Base-by-base conservation (phyloP, 129 eudicot species). In the Lactuca sativa region DNA sequence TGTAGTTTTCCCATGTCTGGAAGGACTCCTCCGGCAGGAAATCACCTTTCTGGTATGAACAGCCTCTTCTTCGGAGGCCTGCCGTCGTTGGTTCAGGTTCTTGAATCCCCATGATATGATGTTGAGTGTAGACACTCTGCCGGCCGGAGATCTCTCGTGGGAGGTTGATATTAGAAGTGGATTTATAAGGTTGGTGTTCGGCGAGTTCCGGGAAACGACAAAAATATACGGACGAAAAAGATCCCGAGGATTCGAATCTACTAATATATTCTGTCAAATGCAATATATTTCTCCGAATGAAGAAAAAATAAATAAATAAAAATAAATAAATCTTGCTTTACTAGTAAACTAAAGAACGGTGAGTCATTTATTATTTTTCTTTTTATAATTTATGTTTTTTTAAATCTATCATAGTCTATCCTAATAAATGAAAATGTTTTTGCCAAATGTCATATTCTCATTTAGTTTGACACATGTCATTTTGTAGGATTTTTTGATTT, bases 21-120 rank as follows among this genome's bases (percentile, higher is more conserved):
- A 93, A 93, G 2, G 98, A 93, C 49, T 89, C 88, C 62, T 93
- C 98, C 0, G 98, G 98, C 30, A 93, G 82, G 43, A 93, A 93
- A 76, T 92, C 96, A 15, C 83, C 83, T 8, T 83, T 75, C 37
- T 86, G 72, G 78, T 85, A 92, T 0, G 88, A 47, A 55, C 97
- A 92, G 0, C 85, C 82, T 75, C 95, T 80, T 52, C 82, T 69
- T 66, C 84, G 62, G 1, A 81, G 48, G n/a, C 86, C 86, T 33
- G 64, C 64, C 6, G 34, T 14, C 54, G 77, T 14, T 47, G 77
- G 8, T 6, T 55, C 74, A 34, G 36, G 80, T 59, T 68, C 84
- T 6, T 43, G 56, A 53, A n/a, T 76, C 68, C 47, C 69, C 80
- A 68, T 74, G 49, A 12, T n/a, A 18, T 16, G 25, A 18, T 16